Evolutionary conservation across 805 yeast genomes (phyloP).

Genomic region (Brettanomyces anomalus): DNA sequence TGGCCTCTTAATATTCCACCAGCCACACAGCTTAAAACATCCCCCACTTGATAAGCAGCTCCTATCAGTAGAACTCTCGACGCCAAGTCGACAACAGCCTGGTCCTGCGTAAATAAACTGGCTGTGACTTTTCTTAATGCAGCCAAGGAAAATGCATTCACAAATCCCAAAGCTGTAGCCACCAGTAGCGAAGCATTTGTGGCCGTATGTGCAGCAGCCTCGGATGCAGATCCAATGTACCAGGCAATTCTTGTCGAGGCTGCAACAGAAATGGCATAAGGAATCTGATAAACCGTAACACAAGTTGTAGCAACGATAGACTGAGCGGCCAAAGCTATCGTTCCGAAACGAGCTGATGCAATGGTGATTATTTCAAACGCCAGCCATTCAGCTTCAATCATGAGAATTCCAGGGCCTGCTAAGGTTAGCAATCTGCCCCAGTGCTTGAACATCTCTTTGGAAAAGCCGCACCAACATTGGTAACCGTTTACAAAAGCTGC

Average conservation of each 20-base stretch:
- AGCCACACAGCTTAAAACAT: conserved; percentile 59
- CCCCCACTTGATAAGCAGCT: conserved; percentile 63
- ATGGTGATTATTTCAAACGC: conserved; percentile 50
- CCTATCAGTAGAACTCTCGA: conserved; percentile 48
- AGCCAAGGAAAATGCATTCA: conserved; percentile 39
- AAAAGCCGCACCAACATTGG: conserved; percentile 44
- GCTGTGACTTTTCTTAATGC: conserved; percentile 36
- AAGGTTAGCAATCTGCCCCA: conserved; percentile 37
- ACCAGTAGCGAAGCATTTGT: conserved; percentile 29
- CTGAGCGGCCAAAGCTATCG: conserved; percentile 45
- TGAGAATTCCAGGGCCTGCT: conserved; percentile 47
- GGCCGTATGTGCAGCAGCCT: conserved; percentile 28
- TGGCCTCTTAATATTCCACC: conserved; percentile 77
- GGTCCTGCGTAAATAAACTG: conserved; percentile 51
- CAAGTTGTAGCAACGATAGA: conserved; percentile 36
- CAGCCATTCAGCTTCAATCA: conserved; percentile 53
- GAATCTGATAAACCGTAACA: conserved; percentile 43
- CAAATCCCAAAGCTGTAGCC: conserved; percentile 27
- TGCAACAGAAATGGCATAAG: conserved; percentile 51
- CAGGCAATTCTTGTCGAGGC: conserved; percentile 51
- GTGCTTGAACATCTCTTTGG: conserved; percentile 31
- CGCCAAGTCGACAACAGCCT: conserved; percentile 43
- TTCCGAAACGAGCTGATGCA: conserved; percentile 46
- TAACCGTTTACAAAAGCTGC: conserved; percentile 36
- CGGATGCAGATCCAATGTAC: conserved; percentile 35